phyloP scores from a whole-genome alignment of 306 rosid genomes.

The Datisca glomerata region DNA sequence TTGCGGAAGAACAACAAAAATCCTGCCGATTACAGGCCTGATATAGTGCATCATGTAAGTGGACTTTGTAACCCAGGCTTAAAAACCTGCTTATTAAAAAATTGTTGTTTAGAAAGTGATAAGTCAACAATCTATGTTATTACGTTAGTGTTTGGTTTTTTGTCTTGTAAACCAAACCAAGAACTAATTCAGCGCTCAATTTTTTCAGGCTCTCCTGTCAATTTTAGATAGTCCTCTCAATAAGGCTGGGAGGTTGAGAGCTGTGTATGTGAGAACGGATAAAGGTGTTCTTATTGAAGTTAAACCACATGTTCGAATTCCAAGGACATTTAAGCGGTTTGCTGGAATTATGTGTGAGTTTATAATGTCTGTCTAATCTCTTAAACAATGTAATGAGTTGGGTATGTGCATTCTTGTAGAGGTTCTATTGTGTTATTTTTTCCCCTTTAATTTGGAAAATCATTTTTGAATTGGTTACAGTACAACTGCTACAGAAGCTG shows the following conservation, averaged over 20 bases:
- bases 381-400: not conserved
- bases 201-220: constrained; percentile 57
- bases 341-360: constrained; percentile 77
- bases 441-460: not conserved
- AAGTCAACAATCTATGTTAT: too few relatives aligned
- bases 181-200: not conserved
- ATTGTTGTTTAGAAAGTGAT: too few relatives aligned
- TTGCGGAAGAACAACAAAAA: constrained; percentile 45
- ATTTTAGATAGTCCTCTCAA: constrained; percentile 77
- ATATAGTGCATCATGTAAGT: constrained; percentile 73
- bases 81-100: too few relatives aligned
- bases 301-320: constrained; percentile 66
- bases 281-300: constrained; percentile 72
- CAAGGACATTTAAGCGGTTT: constrained; percentile 85
- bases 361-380: not conserved
- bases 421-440: not conserved
- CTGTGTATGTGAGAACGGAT: constrained; percentile 71
- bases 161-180: too few relatives aligned
- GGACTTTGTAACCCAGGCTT: not conserved
- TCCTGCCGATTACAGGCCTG: constrained; percentile 79
- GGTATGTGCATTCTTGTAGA: not conserved
- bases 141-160: too few relatives aligned
- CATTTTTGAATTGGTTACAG: constrained; percentile 21
- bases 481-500: constrained; percentile 71
- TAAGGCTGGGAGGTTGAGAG: constrained; percentile 69